These are phyloP conservation scores for Cryptosporidium felis DNA, from an alignment of 169 alveolate genomes.

Conservation along the genomic window DNA sequence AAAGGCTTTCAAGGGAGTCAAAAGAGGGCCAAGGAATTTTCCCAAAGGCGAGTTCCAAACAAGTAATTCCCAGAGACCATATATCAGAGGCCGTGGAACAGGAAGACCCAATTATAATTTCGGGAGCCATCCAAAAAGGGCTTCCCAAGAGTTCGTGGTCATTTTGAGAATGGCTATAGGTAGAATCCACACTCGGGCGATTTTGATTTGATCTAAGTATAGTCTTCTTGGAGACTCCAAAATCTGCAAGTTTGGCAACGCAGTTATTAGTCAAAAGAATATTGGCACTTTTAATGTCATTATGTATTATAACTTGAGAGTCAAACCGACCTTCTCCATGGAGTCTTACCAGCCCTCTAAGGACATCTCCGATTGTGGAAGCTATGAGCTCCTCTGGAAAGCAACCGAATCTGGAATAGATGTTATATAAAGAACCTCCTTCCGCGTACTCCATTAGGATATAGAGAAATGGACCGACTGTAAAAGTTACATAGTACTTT, in stretches of 20 bases:
- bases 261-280: conserved; percentile 82
- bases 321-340: conserved; percentile 15
- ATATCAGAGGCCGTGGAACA: conserved; percentile 83
- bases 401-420: conserved; percentile 71
- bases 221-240: conserved; percentile 81
- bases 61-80: conserved; percentile 92
- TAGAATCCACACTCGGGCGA: neutral
- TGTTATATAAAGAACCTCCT: conserved; percentile 75
- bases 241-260: conserved; percentile 86
- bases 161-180: neutral
- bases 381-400: conserved; percentile 78
- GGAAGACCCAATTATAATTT: conserved; percentile 78
- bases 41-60: conserved; percentile 89
- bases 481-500: conserved; percentile 45
- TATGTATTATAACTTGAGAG: conserved; percentile 79
- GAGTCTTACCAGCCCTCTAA: conserved; percentile 65
- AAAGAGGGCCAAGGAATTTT: conserved; percentile 88
- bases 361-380: conserved; percentile 52
- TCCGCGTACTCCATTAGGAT: conserved; percentile 73
- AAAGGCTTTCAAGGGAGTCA: neutral
- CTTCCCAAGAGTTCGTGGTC: conserved; percentile 84
- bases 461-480: conserved; percentile 20
- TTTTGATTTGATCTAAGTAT: neutral
- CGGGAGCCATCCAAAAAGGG: conserved; percentile 96
- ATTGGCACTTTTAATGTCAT: conserved; percentile 90